Percentiles rank a stretch among this genome's conserved stretches.
Evolutionary conservation across 148 eudicot species (phyloP).

Genomic region (Selenicereus undatus): DNA sequence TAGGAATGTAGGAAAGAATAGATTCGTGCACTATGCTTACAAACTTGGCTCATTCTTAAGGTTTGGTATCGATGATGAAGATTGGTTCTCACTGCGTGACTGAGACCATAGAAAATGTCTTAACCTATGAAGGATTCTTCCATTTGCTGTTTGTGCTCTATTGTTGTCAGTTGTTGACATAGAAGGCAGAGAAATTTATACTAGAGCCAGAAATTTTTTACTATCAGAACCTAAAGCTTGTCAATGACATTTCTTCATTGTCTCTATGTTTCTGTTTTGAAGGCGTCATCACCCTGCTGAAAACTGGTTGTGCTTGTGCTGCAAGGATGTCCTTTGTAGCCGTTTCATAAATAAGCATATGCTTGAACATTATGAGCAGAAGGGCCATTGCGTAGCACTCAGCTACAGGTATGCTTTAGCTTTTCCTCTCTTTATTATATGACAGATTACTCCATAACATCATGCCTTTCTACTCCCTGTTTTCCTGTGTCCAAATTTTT

Average conservation of each 20-base stretch:
- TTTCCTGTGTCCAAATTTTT: not conserved
- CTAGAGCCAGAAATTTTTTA: not conserved
- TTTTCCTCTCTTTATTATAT: not conserved
- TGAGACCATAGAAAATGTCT: not conserved
- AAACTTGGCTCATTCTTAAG: not conserved
- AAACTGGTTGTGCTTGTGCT: slow-evolving; percentile 85
- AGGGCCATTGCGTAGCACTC: slow-evolving; percentile 64
- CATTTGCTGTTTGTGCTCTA: too few species aligned
- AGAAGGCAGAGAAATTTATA: not conserved
- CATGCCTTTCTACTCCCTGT: not conserved
- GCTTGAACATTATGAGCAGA: slow-evolving; percentile 71
- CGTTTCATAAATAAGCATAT: slow-evolving; percentile 88
- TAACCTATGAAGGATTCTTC: too few species aligned
- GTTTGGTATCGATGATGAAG: not conserved
- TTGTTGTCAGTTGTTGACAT: not conserved
- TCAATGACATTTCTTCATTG: not conserved
- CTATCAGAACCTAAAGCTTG: not conserved
- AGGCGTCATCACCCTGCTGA: slow-evolving; percentile 84
- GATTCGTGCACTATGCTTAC: not conserved
- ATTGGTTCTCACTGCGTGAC: not conserved
- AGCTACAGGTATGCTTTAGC: slow-evolving; percentile 65
- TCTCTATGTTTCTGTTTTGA: slow-evolving; percentile 16
- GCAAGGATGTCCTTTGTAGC: slow-evolving; percentile 86
- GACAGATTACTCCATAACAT: not conserved
- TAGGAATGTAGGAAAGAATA: not conserved